A percentile compares a stretch with the other conserved stretches of the same genome.
These are phyloP conservation scores for Candida insectorum DNA, from an alignment of 805 yeast species.

Conservation along the genomic window DNA sequence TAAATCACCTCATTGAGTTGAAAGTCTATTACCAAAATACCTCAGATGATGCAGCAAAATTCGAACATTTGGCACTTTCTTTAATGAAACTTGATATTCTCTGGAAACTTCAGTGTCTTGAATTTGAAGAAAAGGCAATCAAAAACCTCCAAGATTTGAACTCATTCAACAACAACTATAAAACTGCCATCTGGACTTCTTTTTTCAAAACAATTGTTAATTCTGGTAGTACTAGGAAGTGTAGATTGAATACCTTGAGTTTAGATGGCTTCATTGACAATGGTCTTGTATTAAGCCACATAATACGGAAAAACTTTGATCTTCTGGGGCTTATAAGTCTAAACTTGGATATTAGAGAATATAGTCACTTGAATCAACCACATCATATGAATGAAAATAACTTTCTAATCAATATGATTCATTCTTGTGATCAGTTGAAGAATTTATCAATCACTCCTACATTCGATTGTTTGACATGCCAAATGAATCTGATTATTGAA, in stretches of 20 bases:
- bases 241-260: slow-evolving; percentile 11
- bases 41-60: slow-evolving; percentile 1
- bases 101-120: slow-evolving; percentile 11
- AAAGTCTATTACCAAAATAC: slow-evolving; percentile 13
- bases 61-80: slow-evolving; percentile 10
- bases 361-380: slow-evolving; percentile 16
- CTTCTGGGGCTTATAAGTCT: slow-evolving; percentile 13
- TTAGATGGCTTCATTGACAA: slow-evolving; percentile 21
- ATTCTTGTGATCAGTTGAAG: slow-evolving; percentile 8
- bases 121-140: slow-evolving; percentile 13
- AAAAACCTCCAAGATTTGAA: slow-evolving; percentile 16
- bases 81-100: slow-evolving; percentile 5
- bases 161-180: slow-evolving; percentile 10
- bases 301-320: slow-evolving; percentile 13
- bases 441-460: slow-evolving; percentile 15
- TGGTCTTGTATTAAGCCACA: slow-evolving; percentile 9
- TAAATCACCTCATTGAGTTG: slow-evolving; percentile 11
- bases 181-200: slow-evolving; percentile 18
- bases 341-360: slow-evolving; percentile 17
- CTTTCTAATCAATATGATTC: slow-evolving; percentile 11
- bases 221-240: too few species aligned
- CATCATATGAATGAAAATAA: slow-evolving; percentile 13
- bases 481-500: slow-evolving; percentile 8
- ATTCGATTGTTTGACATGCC: slow-evolving; percentile 19
- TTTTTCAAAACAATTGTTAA: slow-evolving; percentile 18